These are phyloP conservation scores for Neonectria neomacrospora DNA, from an alignment of 2,329 filamentous ascomycete species.

Conservation along the genomic window DNA sequence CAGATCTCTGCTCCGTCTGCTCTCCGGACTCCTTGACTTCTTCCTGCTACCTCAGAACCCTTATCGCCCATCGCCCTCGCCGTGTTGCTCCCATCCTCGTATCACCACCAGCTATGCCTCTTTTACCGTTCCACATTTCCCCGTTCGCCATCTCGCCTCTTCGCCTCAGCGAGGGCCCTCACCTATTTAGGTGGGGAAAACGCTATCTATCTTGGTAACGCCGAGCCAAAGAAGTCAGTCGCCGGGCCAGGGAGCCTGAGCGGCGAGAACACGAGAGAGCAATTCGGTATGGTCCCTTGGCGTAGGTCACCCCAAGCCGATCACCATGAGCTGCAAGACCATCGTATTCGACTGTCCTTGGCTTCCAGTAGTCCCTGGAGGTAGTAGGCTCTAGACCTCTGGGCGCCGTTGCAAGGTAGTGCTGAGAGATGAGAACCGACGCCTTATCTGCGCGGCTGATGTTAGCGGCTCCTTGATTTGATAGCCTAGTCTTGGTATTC, in stretches of 20 bases:
- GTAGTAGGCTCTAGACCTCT: constrained; percentile 14
- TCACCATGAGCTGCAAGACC: neutral
- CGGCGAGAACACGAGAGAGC: constrained; percentile 14
- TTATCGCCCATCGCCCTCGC: constrained; percentile 8
- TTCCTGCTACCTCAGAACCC: neutral
- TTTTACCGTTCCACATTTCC: neutral
- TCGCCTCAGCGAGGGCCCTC: constrained; percentile 1
- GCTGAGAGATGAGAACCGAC: constrained; percentile 10
- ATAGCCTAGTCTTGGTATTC: constrained; percentile 13
- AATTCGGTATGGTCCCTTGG: constrained; percentile 12
- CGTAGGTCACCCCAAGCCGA: constrained; percentile 4
- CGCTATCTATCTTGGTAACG: neutral
- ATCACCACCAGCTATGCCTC: constrained; percentile 13
- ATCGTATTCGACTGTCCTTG: constrained; percentile 18
- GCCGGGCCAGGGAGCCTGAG: constrained; percentile 1
- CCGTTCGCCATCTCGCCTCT: constrained; percentile 8
- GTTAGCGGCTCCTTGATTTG: constrained; percentile 18
- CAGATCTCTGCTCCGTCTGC: constrained; percentile 11
- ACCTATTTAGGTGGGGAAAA: constrained; percentile 6
- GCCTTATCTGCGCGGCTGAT: constrained; percentile 10
- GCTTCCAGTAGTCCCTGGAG: constrained; percentile 11
- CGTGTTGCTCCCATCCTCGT: constrained; percentile 6
- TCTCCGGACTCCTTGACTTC: neutral
- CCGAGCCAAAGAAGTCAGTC: constrained; percentile 7
- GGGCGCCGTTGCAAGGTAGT: constrained; percentile 1